Conservation (phyloP, 805 yeast species). For the Tetrapisispora nanseiensis region DNA sequence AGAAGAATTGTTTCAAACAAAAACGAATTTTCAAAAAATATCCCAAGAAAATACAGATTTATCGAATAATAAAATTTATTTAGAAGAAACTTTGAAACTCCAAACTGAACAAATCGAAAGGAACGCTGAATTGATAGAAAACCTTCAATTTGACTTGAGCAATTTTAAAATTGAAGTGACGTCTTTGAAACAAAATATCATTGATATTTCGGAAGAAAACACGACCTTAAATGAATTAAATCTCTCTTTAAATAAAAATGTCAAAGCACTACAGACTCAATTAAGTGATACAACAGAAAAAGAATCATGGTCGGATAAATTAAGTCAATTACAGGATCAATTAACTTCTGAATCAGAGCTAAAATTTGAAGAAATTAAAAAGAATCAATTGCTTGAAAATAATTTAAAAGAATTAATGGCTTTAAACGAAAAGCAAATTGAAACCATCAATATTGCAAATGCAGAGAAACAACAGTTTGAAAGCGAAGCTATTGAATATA, state of each 20-base stretch:
- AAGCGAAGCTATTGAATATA: conserved; percentile 39
- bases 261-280: conserved; percentile 39
- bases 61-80: conserved; percentile 13
- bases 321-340: conserved; percentile 42
- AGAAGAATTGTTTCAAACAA: conserved; percentile 4
- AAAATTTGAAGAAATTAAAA: conserved; percentile 45
- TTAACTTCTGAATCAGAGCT: conserved; percentile 38
- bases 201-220: conserved; percentile 57
- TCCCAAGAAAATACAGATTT: conserved; percentile 18
- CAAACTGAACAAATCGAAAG: conserved; percentile 27
- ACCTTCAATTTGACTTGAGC: conserved; percentile 26
- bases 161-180: conserved; percentile 29
- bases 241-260: conserved; percentile 38
- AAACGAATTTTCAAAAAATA: conserved; percentile 10
- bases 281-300: conserved; percentile 43
- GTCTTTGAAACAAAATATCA: conserved; percentile 40
- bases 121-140: conserved; percentile 30
- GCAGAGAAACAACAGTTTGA: conserved; percentile 52
- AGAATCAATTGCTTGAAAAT: conserved; percentile 41
- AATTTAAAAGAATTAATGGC: conserved; percentile 44
- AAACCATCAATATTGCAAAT: conserved; percentile 42
- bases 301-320: conserved; percentile 48
- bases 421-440: conserved; percentile 41
- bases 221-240: conserved; percentile 50
- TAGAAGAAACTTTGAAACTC: conserved; percentile 24